Conservation (phyloP, 2,329 filamentous ascomycete genomes). For the Talaromyces marneffei region DNA sequence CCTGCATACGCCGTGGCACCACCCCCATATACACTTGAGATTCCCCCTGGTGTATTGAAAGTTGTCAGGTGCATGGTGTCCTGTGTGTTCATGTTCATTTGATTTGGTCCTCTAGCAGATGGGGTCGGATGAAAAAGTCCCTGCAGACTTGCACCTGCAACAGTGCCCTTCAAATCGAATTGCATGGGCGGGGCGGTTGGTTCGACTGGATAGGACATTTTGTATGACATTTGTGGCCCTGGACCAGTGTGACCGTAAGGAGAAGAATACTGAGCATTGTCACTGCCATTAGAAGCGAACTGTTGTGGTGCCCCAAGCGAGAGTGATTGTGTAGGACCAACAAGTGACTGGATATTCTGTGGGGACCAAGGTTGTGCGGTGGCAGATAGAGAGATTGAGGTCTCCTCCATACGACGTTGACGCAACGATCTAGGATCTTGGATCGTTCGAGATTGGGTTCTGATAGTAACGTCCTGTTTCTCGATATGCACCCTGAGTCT, state of each 20-base stretch:
- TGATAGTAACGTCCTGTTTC: constrained; percentile 23
- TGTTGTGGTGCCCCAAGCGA: not conserved
- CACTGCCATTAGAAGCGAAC: not conserved
- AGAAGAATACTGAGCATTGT: not conserved
- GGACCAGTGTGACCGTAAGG: not conserved
- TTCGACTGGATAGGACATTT: not conserved
- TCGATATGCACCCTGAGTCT: constrained; percentile 19
- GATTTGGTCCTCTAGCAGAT: not conserved
- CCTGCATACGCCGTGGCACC: not conserved
- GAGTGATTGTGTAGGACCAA: not conserved
- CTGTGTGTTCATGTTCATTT: not conserved
- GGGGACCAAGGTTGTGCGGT: not conserved
- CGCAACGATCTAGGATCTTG: constrained; percentile 19
- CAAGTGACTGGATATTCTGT: not conserved
- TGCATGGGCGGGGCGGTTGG: not conserved
- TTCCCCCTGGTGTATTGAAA: not conserved
- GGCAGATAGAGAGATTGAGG: constrained; percentile 11
- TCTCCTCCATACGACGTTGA: constrained; percentile 2
- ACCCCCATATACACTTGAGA: not conserved
- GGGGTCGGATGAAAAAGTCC: not conserved
- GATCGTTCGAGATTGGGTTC: constrained; percentile 25
- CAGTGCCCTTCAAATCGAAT: not conserved
- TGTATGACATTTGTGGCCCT: not conserved
- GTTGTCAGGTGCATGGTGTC: not conserved
- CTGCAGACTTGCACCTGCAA: not conserved